Evolutionary conservation across 352 stramenopile species (phyloP).

Genomic region (Halophytophthora batemanensis): DNA sequence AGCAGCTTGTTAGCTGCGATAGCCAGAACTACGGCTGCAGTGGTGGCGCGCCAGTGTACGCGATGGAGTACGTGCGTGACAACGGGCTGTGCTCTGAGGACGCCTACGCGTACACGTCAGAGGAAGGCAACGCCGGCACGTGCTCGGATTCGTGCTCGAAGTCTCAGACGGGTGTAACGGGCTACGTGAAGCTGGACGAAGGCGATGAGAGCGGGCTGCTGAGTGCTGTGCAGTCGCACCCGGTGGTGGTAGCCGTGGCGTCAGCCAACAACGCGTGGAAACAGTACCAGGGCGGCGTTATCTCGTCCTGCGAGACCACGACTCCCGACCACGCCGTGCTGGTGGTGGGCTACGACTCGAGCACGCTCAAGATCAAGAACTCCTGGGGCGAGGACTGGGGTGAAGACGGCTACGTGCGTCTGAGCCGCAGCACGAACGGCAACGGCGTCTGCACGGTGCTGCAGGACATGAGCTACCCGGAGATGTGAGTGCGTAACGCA

Average conservation of each 20-base stretch:
- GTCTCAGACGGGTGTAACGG: conserved; percentile 28
- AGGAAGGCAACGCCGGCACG: conserved; percentile 21
- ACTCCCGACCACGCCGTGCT: conserved; percentile 97
- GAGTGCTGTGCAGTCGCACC: conserved; percentile 88
- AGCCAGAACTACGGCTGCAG: conserved; percentile 87
- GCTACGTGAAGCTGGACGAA: conserved; percentile 59
- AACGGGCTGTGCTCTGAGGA: conserved; percentile 80
- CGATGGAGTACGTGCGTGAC: conserved; percentile 88
- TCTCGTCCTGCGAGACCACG: conserved; percentile 63
- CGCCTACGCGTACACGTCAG: conserved; percentile 79
- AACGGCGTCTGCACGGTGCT: conserved; percentile 56
- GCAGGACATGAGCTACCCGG: conserved; percentile 49
- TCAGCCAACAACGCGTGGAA: conserved; percentile 94
- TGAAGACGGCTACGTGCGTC: conserved; percentile 91
- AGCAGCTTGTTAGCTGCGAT: conserved; percentile 92
- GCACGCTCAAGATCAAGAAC: conserved; percentile 96
- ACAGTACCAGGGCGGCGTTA: conserved; percentile 94
- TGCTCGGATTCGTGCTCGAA: conserved; percentile 36
- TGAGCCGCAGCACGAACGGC: conserved; percentile 71
- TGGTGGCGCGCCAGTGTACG: conserved; percentile 89
- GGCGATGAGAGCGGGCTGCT: conserved; percentile 74
- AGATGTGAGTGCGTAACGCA: conserved; percentile 24
- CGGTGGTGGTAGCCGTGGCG: conserved; percentile 93
- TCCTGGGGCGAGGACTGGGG: conserved; percentile 96
- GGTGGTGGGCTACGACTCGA: conserved; percentile 92